Percentiles rank a stretch among this genome's conserved stretches.
These are phyloP conservation scores for Monosiga brevicollis DNA, from an alignment of 78 protist genomes.

Conservation along the genomic window DNA sequence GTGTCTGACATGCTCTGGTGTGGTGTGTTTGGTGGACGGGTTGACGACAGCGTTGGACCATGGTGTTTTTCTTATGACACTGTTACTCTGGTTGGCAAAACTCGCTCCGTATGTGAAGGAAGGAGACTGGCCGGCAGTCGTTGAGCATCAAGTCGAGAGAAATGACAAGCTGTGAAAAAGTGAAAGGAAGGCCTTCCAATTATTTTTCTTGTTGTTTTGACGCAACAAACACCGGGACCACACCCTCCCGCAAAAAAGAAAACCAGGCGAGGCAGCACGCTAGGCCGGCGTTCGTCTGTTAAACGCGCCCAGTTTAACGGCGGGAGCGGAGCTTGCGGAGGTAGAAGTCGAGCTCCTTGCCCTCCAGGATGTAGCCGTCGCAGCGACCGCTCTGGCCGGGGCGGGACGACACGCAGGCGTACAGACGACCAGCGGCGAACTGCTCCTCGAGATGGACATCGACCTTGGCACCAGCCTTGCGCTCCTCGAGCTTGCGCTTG, in stretches of 20 bases:
- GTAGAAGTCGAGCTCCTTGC: constrained; percentile 98
- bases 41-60: too few relatives aligned
- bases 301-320: not conserved
- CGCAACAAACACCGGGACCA: not conserved
- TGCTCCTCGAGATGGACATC: constrained; percentile 76
- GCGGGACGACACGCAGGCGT: constrained; percentile 61
- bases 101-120: too few relatives aligned
- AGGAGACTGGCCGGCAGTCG: too few relatives aligned
- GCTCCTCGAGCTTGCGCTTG: constrained; percentile 7
- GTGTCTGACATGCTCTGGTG: not conserved
- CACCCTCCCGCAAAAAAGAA: not conserved
- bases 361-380: constrained; percentile 99
- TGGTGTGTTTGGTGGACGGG: not conserved
- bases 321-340: constrained; percentile 54
- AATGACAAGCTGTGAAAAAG: not conserved
- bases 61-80: too few relatives aligned
- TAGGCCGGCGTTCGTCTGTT: not conserved
- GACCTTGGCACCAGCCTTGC: constrained; percentile 22
- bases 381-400: constrained; percentile 96
- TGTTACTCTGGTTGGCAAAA: too few relatives aligned
- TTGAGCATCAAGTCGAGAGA: too few relatives aligned
- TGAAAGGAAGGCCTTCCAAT: not conserved
- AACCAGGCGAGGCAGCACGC: not conserved
- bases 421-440: constrained; percentile 88
- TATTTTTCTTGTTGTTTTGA: not conserved